Evolutionary conservation across 768 basidiomycete species (phyloP).

Genomic region (Obba rivulosa): DNA sequence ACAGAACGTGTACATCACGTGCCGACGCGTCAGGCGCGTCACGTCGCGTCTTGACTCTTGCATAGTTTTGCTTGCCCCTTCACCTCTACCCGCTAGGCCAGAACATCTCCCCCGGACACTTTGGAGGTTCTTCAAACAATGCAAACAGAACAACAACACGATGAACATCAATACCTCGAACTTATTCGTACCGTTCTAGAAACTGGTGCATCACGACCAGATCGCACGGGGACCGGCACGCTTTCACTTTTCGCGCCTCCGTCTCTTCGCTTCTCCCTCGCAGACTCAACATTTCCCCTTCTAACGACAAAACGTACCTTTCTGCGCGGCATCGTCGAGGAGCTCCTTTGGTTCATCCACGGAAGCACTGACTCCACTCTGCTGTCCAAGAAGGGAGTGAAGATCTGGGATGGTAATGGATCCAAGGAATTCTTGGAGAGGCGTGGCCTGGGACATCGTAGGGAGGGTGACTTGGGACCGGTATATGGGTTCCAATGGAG

Average conservation of each 20-base stretch:
- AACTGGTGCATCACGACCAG: slow-evolving; percentile 72
- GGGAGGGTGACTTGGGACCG: slow-evolving; percentile 91
- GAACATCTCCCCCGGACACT: no score
- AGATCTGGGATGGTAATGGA: slow-evolving; percentile 98
- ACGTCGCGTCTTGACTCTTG: not conserved
- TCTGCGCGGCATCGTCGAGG: slow-evolving; percentile 84
- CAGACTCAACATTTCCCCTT: slow-evolving; percentile 71
- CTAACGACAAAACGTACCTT: slow-evolving; percentile 96
- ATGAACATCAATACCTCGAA: slow-evolving; percentile 86
- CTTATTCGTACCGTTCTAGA: slow-evolving; percentile 75
- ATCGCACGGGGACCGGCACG: slow-evolving; percentile 95
- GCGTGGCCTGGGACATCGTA: slow-evolving; percentile 75
- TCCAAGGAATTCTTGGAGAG: slow-evolving; percentile 81
- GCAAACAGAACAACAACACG: slow-evolving; percentile 38
- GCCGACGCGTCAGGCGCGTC: not conserved
- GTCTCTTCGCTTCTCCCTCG: slow-evolving; percentile 83
- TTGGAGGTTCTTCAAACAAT: not conserved
- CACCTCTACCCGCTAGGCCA: no score
- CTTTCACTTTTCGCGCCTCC: slow-evolving; percentile 90
- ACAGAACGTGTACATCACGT: not conserved
- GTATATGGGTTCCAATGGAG: slow-evolving; percentile 98
- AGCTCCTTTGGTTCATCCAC: slow-evolving; percentile 90
- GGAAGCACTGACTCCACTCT: slow-evolving; percentile 79
- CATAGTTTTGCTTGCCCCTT: no score
- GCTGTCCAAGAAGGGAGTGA: slow-evolving; percentile 77